Evolutionary conservation across 225 moss, liverwort and hornwort genomes (phyloP).

Genomic region (Pseudisothecium myosuroides): DNA sequence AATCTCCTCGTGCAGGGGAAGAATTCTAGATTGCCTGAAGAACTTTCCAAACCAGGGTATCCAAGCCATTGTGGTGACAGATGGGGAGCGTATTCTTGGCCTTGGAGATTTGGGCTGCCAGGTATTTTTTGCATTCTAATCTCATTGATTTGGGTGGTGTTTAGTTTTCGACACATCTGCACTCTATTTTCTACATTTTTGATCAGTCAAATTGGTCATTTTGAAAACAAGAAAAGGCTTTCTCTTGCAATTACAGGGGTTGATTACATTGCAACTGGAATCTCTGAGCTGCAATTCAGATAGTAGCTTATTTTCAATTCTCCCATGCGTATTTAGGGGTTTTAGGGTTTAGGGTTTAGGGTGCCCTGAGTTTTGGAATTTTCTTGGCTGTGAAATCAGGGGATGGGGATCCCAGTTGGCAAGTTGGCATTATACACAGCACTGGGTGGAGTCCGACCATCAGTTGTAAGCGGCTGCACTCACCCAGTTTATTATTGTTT

Average conservation of each 20-base stretch:
- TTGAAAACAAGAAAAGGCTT: background rate
- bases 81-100: slow-evolving; percentile 91
- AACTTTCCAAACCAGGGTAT: slow-evolving; percentile 36
- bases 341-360: background rate
- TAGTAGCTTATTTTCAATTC: background rate
- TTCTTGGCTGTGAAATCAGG: slow-evolving; percentile 18
- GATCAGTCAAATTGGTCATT: background rate
- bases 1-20: slow-evolving; percentile 18
- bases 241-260: background rate
- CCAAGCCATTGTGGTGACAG: slow-evolving; percentile 86
- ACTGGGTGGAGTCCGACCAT: slow-evolving; percentile 61
- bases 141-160: background rate
- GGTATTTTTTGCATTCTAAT: background rate
- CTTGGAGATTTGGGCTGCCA: slow-evolving; percentile 84
- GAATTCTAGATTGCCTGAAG: slow-evolving; percentile 37
- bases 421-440: slow-evolving; percentile 94
- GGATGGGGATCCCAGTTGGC: slow-evolving; percentile 91
- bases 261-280: background rate
- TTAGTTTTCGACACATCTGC: background rate
- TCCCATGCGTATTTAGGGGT: background rate
- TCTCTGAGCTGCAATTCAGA: background rate
- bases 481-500: background rate
- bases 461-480: slow-evolving; percentile 11
- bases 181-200: background rate
- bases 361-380: background rate